Evolutionary conservation across 2,329 filamentous ascomycete species (phyloP).

Genomic region (Rhytidhysteron rufulum): DNA sequence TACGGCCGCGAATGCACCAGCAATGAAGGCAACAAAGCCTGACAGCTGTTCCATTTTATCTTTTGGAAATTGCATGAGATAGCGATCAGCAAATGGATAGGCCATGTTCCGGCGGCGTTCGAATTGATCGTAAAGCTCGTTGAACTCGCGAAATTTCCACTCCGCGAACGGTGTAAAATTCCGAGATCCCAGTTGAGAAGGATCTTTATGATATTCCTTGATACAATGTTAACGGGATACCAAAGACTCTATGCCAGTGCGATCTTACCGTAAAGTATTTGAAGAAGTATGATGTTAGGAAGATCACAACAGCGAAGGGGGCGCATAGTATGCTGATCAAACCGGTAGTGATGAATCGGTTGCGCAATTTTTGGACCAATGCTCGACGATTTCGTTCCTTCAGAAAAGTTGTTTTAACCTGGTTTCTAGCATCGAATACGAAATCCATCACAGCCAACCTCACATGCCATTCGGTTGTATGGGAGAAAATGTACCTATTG

Average conservation of each 20-base stretch:
- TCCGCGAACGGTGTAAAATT: conserved; percentile 91
- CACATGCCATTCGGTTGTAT: conserved; percentile 87
- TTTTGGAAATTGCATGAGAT: conserved; percentile 95
- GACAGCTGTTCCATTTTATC: conserved; percentile 84
- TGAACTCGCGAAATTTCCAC: conserved; percentile 99
- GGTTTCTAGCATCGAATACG: conserved; percentile 76
- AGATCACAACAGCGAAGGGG: conserved; percentile 82
- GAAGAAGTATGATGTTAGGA: conserved; percentile 86
- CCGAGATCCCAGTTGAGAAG: conserved; percentile 77
- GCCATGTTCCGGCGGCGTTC: conserved; percentile 89
- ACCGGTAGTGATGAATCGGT: conserved; percentile 77
- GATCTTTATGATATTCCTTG: conserved; percentile 92
- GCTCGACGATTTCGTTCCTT: conserved; percentile 75
- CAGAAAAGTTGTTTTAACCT: conserved; percentile 81
- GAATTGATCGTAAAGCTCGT: conserved; percentile 90
- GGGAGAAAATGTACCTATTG: conserved; percentile 78
- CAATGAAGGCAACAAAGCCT: conserved; percentile 80
- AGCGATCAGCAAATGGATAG: conserved; percentile 85
- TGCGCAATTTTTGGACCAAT: conserved; percentile 72
- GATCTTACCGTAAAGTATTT: conserved; percentile 80
- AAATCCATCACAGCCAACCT: conserved; percentile 89
- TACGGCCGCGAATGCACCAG: conserved; percentile 81
- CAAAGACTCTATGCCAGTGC: neutral
- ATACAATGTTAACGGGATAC: conserved; percentile 3
- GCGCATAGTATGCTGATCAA: conserved; percentile 82